A percentile compares a stretch with the other conserved stretches of the same genome.
Evolutionary conservation across 164 flowering plant species (phyloP).

Genomic region (Aristolochia contorta): DNA sequence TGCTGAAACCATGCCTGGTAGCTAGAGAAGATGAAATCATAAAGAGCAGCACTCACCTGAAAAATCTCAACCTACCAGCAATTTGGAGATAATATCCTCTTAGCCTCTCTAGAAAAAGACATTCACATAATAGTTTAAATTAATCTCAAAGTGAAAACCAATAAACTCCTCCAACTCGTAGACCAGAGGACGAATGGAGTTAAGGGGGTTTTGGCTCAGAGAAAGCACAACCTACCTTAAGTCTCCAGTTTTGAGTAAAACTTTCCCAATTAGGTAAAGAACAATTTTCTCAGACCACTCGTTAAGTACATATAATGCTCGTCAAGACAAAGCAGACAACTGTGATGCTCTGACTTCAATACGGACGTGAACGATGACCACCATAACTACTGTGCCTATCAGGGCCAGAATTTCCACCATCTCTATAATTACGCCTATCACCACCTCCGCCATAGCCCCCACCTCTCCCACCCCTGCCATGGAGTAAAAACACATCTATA

Average conservation of each 20-base stretch:
- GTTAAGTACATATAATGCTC: conserved; percentile 31
- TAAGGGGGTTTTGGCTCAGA: conserved; percentile 16
- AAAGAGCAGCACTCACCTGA: conserved; percentile 83
- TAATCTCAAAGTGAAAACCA: conserved; percentile 33
- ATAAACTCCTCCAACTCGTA: conserved; percentile 20
- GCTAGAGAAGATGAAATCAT: too few species aligned
- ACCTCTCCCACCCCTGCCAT: conserved; percentile 73
- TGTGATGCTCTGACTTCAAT: conserved; percentile 24
- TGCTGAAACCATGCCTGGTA: too few species aligned
- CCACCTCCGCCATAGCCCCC: conserved; percentile 83
- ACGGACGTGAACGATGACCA: conserved; percentile 88
- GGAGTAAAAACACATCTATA: conserved; percentile 1
- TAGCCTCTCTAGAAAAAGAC: conserved; percentile 76
- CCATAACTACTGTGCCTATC: conserved; percentile 67
- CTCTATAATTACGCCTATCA: conserved; percentile 74
- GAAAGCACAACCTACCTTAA: conserved; percentile 35
- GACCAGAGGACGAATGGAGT: conserved; percentile 4
- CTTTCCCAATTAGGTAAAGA: conserved; percentile 15
- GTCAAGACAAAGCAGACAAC: neutral
- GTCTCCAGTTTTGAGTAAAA: conserved; percentile 19
- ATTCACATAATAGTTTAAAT: conserved; percentile 45
- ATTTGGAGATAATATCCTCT: conserved; percentile 68
- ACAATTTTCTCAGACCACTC: conserved; percentile 24
- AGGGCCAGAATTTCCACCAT: conserved; percentile 67
- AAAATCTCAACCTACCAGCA: conserved; percentile 70